Conservation (phyloP, 495 filamentous ascomycete species). For the Tuber aestivum region DNA sequence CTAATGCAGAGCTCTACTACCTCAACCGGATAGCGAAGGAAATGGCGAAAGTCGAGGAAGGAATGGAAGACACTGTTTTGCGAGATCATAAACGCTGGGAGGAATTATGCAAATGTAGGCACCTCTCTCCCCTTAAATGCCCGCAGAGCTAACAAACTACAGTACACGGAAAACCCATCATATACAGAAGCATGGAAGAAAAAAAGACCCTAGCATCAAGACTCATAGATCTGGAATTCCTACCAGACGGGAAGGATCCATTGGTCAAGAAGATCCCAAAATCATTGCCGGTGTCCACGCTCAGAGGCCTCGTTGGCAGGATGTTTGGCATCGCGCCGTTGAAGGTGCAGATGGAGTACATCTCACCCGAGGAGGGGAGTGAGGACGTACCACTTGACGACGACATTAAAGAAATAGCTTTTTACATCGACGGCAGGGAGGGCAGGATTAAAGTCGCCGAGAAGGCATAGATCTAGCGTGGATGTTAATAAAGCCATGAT, state of each 20-base stretch:
- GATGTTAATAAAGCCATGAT: not conserved
- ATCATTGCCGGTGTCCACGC: slow-evolving; percentile 67
- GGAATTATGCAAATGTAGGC: slow-evolving; percentile 57
- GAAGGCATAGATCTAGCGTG: not conserved
- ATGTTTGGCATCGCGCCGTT: slow-evolving; percentile 62
- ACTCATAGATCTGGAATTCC: slow-evolving; percentile 27
- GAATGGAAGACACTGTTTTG: slow-evolving; percentile 52
- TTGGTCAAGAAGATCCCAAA: slow-evolving; percentile 60
- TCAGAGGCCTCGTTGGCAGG: slow-evolving; percentile 70
- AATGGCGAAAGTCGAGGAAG: slow-evolving; percentile 55
- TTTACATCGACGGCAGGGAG: slow-evolving; percentile 66
- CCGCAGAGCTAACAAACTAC: not conserved
- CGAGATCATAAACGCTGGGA: slow-evolving; percentile 60
- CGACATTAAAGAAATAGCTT: slow-evolving; percentile 72
- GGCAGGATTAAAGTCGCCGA: slow-evolving; percentile 58
- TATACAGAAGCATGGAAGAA: slow-evolving; percentile 59
- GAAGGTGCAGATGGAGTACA: slow-evolving; percentile 58
- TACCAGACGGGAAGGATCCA: not conserved
- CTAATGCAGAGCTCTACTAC: slow-evolving; percentile 89
- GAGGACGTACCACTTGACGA: slow-evolving; percentile 56
- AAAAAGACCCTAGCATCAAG: slow-evolving; percentile 24
- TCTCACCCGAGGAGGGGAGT: slow-evolving; percentile 66
- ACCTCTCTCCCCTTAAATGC: not conserved
- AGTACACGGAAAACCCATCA: slow-evolving; percentile 34
- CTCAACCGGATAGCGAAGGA: slow-evolving; percentile 71